A percentile compares a stretch with the other conserved stretches of the same genome.
These are phyloP conservation scores for Candida mesenterica DNA, from an alignment of 1,139 yeast species.

Conservation along the genomic window DNA sequence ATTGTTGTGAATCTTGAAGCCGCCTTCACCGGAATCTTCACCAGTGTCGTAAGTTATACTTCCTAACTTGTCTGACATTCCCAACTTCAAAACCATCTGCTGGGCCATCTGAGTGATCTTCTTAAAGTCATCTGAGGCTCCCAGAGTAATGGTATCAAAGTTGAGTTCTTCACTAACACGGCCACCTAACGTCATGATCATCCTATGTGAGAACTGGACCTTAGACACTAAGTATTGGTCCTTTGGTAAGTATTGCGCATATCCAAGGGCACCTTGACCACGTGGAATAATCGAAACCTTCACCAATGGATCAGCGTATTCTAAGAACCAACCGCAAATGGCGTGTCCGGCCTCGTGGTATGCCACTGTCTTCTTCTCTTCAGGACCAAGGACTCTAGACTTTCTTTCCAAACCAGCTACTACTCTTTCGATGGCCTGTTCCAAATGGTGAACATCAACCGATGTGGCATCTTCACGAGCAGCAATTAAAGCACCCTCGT, in stretches of 20 bases:
- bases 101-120: slow-evolving; percentile 77
- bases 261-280: slow-evolving; percentile 82
- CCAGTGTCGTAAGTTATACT: slow-evolving; percentile 51
- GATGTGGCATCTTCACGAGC: slow-evolving; percentile 61
- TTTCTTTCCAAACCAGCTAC: slow-evolving; percentile 79
- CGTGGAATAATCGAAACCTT: slow-evolving; percentile 82
- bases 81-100: slow-evolving; percentile 71
- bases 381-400: slow-evolving; percentile 63
- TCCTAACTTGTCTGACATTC: slow-evolving; percentile 74
- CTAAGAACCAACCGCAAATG: slow-evolving; percentile 72
- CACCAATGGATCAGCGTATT: slow-evolving; percentile 71
- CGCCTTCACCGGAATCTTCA: slow-evolving; percentile 34
- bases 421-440: slow-evolving; percentile 78
- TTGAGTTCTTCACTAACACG: slow-evolving; percentile 77
- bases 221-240: slow-evolving; percentile 67
- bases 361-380: slow-evolving; percentile 73
- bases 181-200: slow-evolving; percentile 82
- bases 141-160: slow-evolving; percentile 75
- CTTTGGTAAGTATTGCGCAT: slow-evolving; percentile 79
- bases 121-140: slow-evolving; percentile 80
- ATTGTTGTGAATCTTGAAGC: slow-evolving; percentile 60
- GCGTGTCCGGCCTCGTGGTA: slow-evolving; percentile 88
- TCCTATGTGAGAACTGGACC: slow-evolving; percentile 66
- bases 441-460: slow-evolving; percentile 65
- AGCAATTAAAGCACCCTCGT: slow-evolving; percentile 80